phyloP scores from a whole-genome alignment of 768 basidiomycete species.

The Lactarius quietus region DNA sequence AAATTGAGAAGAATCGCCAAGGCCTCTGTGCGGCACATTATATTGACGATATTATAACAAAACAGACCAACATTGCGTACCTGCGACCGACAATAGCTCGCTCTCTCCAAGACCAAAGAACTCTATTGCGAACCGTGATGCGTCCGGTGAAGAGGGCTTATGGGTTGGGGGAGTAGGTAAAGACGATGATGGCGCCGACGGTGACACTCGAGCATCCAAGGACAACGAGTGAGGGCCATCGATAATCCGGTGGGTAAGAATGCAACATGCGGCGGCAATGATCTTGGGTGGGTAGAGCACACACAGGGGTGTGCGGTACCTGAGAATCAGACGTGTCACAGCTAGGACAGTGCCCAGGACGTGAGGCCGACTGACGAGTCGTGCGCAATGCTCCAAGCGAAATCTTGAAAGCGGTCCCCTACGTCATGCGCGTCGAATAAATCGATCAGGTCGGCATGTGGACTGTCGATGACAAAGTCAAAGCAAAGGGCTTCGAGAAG shows the following conservation, averaged over 20 bases:
- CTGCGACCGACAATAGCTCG: slow-evolving; percentile 58
- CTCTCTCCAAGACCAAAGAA: slow-evolving; percentile 59
- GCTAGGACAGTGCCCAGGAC: slow-evolving; percentile 1
- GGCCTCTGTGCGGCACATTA: slow-evolving; percentile 11
- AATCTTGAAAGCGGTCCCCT: slow-evolving; percentile 56
- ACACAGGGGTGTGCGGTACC: slow-evolving; percentile 78
- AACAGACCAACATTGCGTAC: slow-evolving; percentile 36
- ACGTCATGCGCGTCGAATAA: slow-evolving; percentile 57
- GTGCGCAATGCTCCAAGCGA: slow-evolving; percentile 82
- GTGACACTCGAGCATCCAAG: slow-evolving; percentile 69
- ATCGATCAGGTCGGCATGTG: slow-evolving; percentile 72
- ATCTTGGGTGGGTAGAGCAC: slow-evolving; percentile 64
- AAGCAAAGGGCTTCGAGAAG: slow-evolving; percentile 82
- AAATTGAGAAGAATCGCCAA: slow-evolving; percentile 25
- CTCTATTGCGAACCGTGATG: slow-evolving; percentile 62
- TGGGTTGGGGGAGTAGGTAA: slow-evolving; percentile 80
- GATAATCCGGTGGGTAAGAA: slow-evolving; percentile 67
- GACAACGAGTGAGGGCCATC: slow-evolving; percentile 75
- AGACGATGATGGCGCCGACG: slow-evolving; percentile 66
- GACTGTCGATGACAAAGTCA: slow-evolving; percentile 75
- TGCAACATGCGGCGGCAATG: slow-evolving; percentile 72
- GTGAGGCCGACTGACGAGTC: slow-evolving; percentile 61
- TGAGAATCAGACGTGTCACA: slow-evolving; percentile 31
- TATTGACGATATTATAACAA: background rate
- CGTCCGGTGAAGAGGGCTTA: slow-evolving; percentile 68